Percentiles rank a stretch among this genome's conserved stretches.
Conservation (phyloP, 805 yeast genomes). For the Lachancea dasiensis region DNA sequence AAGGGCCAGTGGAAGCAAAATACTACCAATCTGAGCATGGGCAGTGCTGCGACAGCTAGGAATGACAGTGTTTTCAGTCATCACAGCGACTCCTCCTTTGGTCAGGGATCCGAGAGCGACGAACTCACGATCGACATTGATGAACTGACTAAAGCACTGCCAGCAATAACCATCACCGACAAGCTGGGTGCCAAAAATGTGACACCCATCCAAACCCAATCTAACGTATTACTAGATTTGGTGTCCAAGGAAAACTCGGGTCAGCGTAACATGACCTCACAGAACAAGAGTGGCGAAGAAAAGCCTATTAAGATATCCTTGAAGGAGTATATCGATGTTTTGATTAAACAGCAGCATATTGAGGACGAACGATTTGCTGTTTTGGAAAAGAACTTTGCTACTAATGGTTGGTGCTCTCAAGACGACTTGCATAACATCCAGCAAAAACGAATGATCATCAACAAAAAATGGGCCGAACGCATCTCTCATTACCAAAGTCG, state of each 20-base stretch:
- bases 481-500: constrained; percentile 24
- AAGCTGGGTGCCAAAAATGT: constrained; percentile 15
- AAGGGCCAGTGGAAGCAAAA: constrained; percentile 1
- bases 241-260: constrained; percentile 9
- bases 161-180: constrained; percentile 24
- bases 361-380: constrained; percentile 27
- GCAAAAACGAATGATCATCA: constrained; percentile 25
- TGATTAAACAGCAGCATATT: constrained; percentile 22
- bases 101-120: constrained; percentile 6
- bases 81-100: constrained; percentile 1
- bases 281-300: neutral
- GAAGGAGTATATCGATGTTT: constrained; percentile 22
- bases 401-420: constrained; percentile 29
- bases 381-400: constrained; percentile 21
- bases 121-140: constrained; percentile 19
- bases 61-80: constrained; percentile 8
- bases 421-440: constrained; percentile 21
- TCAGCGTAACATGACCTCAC: neutral
- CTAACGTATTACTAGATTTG: constrained; percentile 20
- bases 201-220: constrained; percentile 19
- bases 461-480: constrained; percentile 30
- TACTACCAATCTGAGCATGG: constrained; percentile 2
- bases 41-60: constrained; percentile 3
- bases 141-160: constrained; percentile 19
- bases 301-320: constrained; percentile 17